Base-by-base conservation (phyloP, 805 yeast species). In the Saccharomycopsis vini region DNA sequence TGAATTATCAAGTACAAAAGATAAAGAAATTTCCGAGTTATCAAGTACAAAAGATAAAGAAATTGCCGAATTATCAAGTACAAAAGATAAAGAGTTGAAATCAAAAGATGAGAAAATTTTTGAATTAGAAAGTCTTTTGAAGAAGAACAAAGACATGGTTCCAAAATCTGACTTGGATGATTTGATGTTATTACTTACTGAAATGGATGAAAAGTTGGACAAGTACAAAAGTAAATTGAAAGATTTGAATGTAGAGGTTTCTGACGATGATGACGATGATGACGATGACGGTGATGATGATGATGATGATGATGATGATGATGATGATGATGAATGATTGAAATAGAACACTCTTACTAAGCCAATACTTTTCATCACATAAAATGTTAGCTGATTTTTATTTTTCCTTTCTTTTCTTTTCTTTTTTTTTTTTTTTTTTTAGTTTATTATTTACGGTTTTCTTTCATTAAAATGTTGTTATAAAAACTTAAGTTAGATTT, bases 131-230 rank as follows among this genome's bases (percentile, higher is more conserved):
- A n/a, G n/a, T n/a, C n/a, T n/a, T n/a, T n/a, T n/a, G n/a, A 15
- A 16, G 21, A 39, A 15, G 32, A 15, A 16, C 15, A 12, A 40
- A 18, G 44, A 45, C 13, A 32, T 45, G 37, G 77, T 71, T 5
- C 68, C 75, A 2, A 66, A 67, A 50, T 52, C 71, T 2, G 82
- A 77, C 18, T 56, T 75, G 19, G 87, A 81, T 50, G 86, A 79
- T 52, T 58, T 81, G 52, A 67, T 81, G 71, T 60, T 79, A 22
- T 58, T 81, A 22, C 69, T 82, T 63, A 68, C 79, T 9, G 86
- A 79, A 32, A 62, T 80, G 56, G 85, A 80, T 43, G 82, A 77
- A 33, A 70, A 68, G 46, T 67, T 68, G 36, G 61, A 64, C 32
- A 63, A 63, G 45, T 73, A 78, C 57, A 77, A 75, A 56, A 51